phyloP scores from a whole-genome alignment of 164 flowering plant species.

The Stephania cephalantha region DNA sequence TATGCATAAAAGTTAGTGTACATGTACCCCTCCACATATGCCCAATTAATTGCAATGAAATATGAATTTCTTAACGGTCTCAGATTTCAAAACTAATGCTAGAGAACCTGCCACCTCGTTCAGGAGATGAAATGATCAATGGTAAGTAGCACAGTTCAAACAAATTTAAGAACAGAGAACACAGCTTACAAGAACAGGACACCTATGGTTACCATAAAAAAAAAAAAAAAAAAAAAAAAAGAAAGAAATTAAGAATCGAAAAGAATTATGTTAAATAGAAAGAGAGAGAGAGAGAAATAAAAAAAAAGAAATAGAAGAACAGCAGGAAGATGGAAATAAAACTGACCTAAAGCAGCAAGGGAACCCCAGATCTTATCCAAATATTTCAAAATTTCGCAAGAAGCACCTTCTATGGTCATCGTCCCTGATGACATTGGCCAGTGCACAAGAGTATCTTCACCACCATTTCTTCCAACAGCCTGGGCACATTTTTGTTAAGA shows the following conservation, averaged over 20 bases:
- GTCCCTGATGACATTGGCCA: conserved; percentile 76
- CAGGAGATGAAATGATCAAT: not conserved
- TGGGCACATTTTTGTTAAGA: conserved; percentile 18
- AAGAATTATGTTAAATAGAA: not conserved
- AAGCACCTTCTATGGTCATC: conserved; percentile 71
- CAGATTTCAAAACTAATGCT: not conserved
- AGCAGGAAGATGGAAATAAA: conserved; percentile 1
- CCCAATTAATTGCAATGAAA: too few relatives aligned
- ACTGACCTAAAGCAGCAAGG: conserved; percentile 77
- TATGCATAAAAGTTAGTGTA: too few relatives aligned
- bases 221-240: not conserved
- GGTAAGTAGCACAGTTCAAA: not conserved
- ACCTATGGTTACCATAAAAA: not conserved
- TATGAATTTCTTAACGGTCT: not conserved
- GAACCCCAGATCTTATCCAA: conserved; percentile 73
- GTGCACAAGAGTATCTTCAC: conserved; percentile 93
- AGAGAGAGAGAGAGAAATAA: not conserved
- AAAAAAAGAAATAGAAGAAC: not conserved
- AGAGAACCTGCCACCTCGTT: not conserved
- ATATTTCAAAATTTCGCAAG: conserved; percentile 69
- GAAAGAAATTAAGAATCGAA: not conserved
- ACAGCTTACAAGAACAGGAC: not conserved
- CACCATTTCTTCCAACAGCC: conserved; percentile 78
- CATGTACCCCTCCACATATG: too few relatives aligned
- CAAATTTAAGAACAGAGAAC: not conserved